These are phyloP conservation scores for Cetraspora pellucida DNA, from an alignment of 192 early-diverging fungal genomes.

Conservation along the genomic window DNA sequence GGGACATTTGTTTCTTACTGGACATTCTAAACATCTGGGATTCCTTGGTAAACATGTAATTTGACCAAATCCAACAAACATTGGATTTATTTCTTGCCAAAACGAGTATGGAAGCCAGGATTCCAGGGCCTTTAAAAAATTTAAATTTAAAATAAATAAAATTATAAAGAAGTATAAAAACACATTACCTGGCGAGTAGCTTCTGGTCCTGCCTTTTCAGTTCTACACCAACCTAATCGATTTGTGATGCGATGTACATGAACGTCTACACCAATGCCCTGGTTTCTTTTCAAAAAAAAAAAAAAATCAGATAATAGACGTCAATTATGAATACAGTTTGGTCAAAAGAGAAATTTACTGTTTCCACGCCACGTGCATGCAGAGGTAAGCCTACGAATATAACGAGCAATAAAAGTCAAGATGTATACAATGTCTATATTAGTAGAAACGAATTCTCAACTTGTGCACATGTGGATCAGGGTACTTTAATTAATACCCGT, in stretches of 20 bases:
- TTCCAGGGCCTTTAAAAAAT: slow-evolving; percentile 57
- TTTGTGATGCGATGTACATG: slow-evolving; percentile 93
- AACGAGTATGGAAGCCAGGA: slow-evolving; percentile 80
- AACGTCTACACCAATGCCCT: slow-evolving; percentile 94
- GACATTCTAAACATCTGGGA: slow-evolving; percentile 80
- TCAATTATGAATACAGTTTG: not conserved
- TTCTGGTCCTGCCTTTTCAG: slow-evolving; percentile 76
- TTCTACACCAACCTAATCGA: slow-evolving; percentile 84
- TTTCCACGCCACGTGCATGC: slow-evolving; percentile 85
- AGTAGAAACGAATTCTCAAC: no score
- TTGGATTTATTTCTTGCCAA: slow-evolving; percentile 87
- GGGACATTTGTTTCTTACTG: slow-evolving; percentile 53
- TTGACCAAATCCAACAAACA: slow-evolving; percentile 94
- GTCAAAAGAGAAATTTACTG: slow-evolving; percentile 48
- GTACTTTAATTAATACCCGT: no score
- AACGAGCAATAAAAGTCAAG: not conserved
- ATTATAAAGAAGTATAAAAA: not conserved
- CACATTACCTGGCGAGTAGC: slow-evolving; percentile 65
- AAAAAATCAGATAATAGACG: not conserved
- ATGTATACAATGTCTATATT: not conserved
- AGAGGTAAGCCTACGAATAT: slow-evolving; percentile 64
- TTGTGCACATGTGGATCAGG: no score
- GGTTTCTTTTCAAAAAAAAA: slow-evolving; percentile 48
- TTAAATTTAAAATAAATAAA: not conserved
- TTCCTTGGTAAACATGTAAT: slow-evolving; percentile 70